Conservation (phyloP, 2,329 filamentous ascomycete species). For the Cucurbitaria berberidis region DNA sequence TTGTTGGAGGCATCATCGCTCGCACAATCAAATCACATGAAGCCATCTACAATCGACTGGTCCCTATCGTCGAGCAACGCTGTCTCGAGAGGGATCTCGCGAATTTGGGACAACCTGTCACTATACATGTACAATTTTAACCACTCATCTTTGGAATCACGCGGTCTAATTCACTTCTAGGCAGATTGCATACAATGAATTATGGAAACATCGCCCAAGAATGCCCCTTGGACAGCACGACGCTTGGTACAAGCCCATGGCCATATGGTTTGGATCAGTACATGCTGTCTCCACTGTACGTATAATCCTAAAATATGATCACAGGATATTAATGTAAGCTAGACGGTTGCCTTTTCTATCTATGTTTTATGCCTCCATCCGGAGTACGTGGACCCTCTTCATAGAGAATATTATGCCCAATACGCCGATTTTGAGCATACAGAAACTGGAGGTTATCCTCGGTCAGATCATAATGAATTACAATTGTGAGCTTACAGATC, state of each 20-base stretch:
- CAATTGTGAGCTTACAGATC: slow-evolving; percentile 17
- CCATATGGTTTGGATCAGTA: slow-evolving; percentile 46
- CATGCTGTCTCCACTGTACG: slow-evolving; percentile 35
- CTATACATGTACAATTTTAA: not conserved
- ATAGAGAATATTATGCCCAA: slow-evolving; percentile 16
- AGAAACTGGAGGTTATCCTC: slow-evolving; percentile 11
- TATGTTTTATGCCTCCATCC: slow-evolving; percentile 23
- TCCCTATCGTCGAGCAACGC: slow-evolving; percentile 20
- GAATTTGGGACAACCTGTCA: slow-evolving; percentile 10
- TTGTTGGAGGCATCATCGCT: slow-evolving; percentile 10
- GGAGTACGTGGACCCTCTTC: slow-evolving; percentile 24
- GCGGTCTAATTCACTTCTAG: not conserved
- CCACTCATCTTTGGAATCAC: not conserved
- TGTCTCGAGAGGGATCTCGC: slow-evolving; percentile 18
- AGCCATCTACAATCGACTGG: slow-evolving; percentile 20
- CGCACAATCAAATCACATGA: slow-evolving; percentile 19
- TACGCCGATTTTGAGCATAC: slow-evolving; percentile 19
- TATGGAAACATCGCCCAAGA: slow-evolving; percentile 37
- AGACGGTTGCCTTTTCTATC: slow-evolving; percentile 22
- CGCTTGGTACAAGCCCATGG: slow-evolving; percentile 42
- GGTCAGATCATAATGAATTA: slow-evolving; percentile 24
- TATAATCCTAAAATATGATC: not conserved
- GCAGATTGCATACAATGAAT: slow-evolving; percentile 45
- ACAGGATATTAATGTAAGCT: not conserved
- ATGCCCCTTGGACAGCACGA: slow-evolving; percentile 32